Evolutionary conservation across 768 basidiomycete species (phyloP), one percentile per base, ranked within the genome.

Genomic region (Russula dissimulans): DNA sequence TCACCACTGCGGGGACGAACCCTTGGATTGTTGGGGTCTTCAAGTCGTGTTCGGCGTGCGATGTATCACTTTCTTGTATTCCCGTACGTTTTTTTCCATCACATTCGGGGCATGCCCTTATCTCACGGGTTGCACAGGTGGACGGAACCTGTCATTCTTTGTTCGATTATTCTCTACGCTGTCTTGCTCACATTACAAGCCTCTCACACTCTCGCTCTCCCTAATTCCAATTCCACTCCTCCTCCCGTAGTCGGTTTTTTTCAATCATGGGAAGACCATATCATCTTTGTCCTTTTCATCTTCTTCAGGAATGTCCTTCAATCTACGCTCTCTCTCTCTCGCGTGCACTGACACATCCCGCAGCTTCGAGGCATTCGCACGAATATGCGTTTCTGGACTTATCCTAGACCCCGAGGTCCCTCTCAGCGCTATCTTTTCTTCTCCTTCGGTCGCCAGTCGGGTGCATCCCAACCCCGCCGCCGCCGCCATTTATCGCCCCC

Each of bases 341-440:
- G 18, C 47, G 3, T 18, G 22, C 22, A 44, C 26, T 56, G 43
- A 58, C 64, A 69, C 59, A 3, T 52, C 41, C 9, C n/a, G 8
- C 63, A 92, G 90, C 5, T 62, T 95, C 52, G 95, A 98, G 75
- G 84, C 87, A 47, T 77, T 89, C 65, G 91, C 91, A 45, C 86
- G 95, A 29, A 94, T 95, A 69, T 83, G 91, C 67, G 87, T 93
- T 34, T 90, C 88, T 29, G 95, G 95, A 26, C 81, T 98, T 63
- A 70, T 97, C 17, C 78, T 97, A 50, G 93, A 95, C 70, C 91
- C 91, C 14, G 87, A 90, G 63, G 73, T 87, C 6, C 78, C 80
- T 44, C 71, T 81, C 55, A 78, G 78, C 52, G 67, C 79, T 34
- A 66, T 81, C 5, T 81, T 83, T 67, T 71, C 75, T 39, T 70